A percentile compares a stretch with the other conserved stretches of the same genome.
Evolutionary conservation across 352 stramenopile genomes (phyloP).

Genomic region (Halophytophthora batemanensis): DNA sequence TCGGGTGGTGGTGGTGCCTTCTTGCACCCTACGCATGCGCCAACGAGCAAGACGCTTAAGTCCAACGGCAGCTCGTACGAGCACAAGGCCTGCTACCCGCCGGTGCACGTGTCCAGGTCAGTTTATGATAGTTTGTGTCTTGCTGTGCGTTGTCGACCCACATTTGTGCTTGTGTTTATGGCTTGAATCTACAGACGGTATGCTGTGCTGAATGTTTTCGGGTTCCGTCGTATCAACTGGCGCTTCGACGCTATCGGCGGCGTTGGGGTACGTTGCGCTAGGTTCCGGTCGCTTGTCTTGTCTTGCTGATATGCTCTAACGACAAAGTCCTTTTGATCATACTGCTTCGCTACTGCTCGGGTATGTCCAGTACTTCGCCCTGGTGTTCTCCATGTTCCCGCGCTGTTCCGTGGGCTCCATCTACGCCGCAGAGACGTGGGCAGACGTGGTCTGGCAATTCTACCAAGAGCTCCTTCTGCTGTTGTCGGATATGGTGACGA

Average conservation of each 20-base stretch:
- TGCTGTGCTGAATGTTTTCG: conserved; percentile 79
- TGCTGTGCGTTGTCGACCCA: neutral
- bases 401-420: conserved; percentile 82
- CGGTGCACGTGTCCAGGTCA: conserved; percentile 68
- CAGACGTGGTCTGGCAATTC: conserved; percentile 41
- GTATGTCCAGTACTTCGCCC: conserved; percentile 90
- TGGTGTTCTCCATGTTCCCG: conserved; percentile 92
- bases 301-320: too few relatives aligned
- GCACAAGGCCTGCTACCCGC: conserved; percentile 82
- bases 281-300: neutral
- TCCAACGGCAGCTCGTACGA: conserved; percentile 78
- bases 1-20: conserved; percentile 88
- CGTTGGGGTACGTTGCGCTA: conserved; percentile 50
- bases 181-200: conserved; percentile 51
- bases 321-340: too few relatives aligned
- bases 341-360: too few relatives aligned
- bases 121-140: conserved; percentile 2
- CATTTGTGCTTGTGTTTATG: conserved; percentile 4
- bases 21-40: conserved; percentile 88
- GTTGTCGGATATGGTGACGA: conserved; percentile 67
- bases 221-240: conserved; percentile 93
- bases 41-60: conserved; percentile 38
- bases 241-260: conserved; percentile 90
- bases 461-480: conserved; percentile 47
- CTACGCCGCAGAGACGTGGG: conserved; percentile 53